Conservation (phyloP, 2,329 filamentous ascomycete species). For the Cordyceps cateniannulata region DNA sequence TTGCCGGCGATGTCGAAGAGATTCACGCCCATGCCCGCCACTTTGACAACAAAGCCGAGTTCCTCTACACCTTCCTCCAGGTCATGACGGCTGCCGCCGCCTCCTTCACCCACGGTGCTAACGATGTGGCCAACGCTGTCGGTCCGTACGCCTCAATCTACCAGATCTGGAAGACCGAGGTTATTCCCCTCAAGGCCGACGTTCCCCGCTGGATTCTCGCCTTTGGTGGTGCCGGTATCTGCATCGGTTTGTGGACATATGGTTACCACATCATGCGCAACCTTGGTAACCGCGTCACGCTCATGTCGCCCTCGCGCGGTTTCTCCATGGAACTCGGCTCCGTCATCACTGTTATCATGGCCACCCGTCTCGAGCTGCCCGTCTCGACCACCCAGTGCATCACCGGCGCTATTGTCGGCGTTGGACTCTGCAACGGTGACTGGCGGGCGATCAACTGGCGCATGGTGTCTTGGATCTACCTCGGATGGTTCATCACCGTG, state of each 20-base stretch:
- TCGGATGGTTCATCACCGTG: slow-evolving; percentile 55
- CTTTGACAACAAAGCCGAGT: slow-evolving; percentile 57
- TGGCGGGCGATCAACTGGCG: slow-evolving; percentile 57
- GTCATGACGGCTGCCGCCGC: slow-evolving; percentile 55
- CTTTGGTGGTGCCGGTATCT: slow-evolving; percentile 45
- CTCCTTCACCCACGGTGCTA: slow-evolving; percentile 60
- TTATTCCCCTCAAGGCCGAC: slow-evolving; percentile 36
- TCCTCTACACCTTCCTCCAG: slow-evolving; percentile 54
- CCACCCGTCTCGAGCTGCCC: slow-evolving; percentile 55
- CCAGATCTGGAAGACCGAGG: slow-evolving; percentile 49
- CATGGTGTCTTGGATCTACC: slow-evolving; percentile 53
- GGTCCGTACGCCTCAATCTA: slow-evolving; percentile 59
- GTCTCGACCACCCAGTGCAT: slow-evolving; percentile 62
- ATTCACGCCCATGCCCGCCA: slow-evolving; percentile 51
- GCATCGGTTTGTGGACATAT: slow-evolving; percentile 52
- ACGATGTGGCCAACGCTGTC: slow-evolving; percentile 58
- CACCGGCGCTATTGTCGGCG: slow-evolving; percentile 55
- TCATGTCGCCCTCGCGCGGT: slow-evolving; percentile 55
- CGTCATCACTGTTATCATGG: slow-evolving; percentile 56
- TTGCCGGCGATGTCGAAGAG: slow-evolving; percentile 47
- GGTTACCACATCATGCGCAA: slow-evolving; percentile 61
- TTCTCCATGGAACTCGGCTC: slow-evolving; percentile 56
- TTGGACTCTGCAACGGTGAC: slow-evolving; percentile 54
- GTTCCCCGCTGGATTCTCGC: slow-evolving; percentile 56
- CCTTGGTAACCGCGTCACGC: slow-evolving; percentile 55